Conservation (phyloP, 192 early-diverging fungal species). For the Entomortierella chlamydospora region DNA sequence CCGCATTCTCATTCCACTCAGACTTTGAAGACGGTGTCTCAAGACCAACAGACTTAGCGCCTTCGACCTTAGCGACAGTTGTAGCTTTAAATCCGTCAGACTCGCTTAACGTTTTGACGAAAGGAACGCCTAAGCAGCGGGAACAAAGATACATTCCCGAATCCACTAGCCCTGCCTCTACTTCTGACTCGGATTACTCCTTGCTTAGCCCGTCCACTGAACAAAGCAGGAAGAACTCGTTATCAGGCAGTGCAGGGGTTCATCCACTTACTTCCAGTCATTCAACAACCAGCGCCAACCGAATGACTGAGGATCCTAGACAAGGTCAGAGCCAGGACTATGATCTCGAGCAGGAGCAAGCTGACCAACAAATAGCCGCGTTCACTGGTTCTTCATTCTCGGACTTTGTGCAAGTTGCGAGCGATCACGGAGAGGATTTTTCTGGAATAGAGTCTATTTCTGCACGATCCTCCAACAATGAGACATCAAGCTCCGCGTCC, state of each 20-base stretch:
- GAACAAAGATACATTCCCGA: background rate
- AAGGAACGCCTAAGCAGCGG: background rate
- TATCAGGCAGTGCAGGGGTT: slow-evolving; percentile 15
- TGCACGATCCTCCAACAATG: background rate
- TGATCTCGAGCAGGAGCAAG: slow-evolving; percentile 1
- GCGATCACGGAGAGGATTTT: slow-evolving; percentile 30
- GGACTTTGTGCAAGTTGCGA: slow-evolving; percentile 36
- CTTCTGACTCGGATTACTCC: slow-evolving; percentile 43
- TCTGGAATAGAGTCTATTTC: slow-evolving; percentile 13
- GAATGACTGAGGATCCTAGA: background rate
- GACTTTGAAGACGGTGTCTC: background rate
- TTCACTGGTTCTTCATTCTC: slow-evolving; percentile 37
- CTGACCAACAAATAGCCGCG: background rate
- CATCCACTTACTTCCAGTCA: slow-evolving; percentile 10
- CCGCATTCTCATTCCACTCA: background rate
- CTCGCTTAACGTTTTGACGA: slow-evolving; percentile 9
- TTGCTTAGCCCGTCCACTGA: slow-evolving; percentile 38
- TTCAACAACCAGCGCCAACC: background rate
- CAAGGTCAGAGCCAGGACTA: background rate
- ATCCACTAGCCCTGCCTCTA: slow-evolving; percentile 11
- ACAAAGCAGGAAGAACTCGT: slow-evolving; percentile 43
- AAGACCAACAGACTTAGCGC: background rate
- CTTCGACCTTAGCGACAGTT: background rate
- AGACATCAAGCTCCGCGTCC: slow-evolving; percentile 5
- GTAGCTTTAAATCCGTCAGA: background rate